Conservation (phyloP, 208 protist species). For the Eutreptiella sp. region DNA sequence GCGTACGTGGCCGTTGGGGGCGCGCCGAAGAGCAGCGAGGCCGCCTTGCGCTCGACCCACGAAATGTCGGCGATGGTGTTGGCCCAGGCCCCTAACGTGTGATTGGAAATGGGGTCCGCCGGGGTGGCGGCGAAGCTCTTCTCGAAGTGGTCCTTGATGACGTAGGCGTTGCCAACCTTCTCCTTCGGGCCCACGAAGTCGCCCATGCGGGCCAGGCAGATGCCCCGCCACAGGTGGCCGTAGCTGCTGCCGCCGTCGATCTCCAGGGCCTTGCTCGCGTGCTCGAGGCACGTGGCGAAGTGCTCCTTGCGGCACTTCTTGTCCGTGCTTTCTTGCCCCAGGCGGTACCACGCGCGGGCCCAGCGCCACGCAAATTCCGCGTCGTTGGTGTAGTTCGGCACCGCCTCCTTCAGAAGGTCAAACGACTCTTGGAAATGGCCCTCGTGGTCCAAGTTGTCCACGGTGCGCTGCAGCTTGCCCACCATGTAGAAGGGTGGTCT, state of each 20-base stretch:
- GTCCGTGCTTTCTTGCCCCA: conserved; percentile 59
- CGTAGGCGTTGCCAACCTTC: conserved; percentile 72
- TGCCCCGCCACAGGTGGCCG: conserved; percentile 72
- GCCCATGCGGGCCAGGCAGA: conserved; percentile 59
- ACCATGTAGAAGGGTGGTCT: no score
- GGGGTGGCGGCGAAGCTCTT: conserved; percentile 72
- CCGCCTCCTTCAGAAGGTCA: no score
- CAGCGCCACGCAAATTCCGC: conserved; percentile 72
- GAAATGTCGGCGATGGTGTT: conserved; percentile 67
- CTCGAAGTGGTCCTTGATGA: conserved; percentile 69
- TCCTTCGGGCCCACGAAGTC: conserved; percentile 64
- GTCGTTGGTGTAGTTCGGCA: no score
- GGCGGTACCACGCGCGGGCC: conserved; percentile 62
- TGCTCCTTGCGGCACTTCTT: conserved; percentile 38
- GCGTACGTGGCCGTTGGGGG: conserved; percentile 72
- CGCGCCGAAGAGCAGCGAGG: conserved; percentile 69
- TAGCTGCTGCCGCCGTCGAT: no score
- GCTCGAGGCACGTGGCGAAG: conserved; percentile 56
- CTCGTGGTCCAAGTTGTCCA: no score
- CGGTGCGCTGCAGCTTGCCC: no score
- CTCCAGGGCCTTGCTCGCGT: conserved; percentile 58
- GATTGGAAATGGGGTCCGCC: conserved; percentile 62
- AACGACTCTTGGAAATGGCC: no score
- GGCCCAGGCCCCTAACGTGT: conserved; percentile 83
- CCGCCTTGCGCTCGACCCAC: conserved; percentile 76